These are phyloP conservation scores for Balamuthia mandrillaris DNA, from an alignment of 208 protist species.

Conservation along the genomic window DNA sequence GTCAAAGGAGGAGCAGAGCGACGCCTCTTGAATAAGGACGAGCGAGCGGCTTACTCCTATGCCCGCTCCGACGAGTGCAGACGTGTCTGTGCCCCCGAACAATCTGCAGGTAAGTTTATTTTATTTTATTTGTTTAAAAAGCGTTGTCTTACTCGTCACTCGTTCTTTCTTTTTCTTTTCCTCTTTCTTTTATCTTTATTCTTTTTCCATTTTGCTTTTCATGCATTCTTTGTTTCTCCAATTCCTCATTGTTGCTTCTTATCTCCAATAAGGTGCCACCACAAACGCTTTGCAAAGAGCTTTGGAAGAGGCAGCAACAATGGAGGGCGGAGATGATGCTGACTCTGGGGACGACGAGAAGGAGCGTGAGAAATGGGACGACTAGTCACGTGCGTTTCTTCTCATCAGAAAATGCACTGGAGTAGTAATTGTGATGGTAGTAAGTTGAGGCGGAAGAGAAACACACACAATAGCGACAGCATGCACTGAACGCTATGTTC, in stretches of 20 bases:
- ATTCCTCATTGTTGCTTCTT: no score
- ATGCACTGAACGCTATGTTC: no score
- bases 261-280: conserved; percentile 1
- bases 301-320: conserved; percentile 3
- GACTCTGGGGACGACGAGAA: no score
- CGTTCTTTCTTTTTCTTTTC: not conserved
- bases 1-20: not conserved
- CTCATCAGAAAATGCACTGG: not conserved
- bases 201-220: not conserved
- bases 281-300: conserved; percentile 13
- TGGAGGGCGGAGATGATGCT: conserved; percentile 23
- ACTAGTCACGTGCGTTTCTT: no score
- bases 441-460: no score
- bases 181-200: not conserved
- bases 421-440: not conserved
- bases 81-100: not conserved
- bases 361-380: no score
- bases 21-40: not conserved
- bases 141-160: not conserved
- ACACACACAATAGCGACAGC: no score
- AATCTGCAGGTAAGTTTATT: not conserved
- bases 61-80: not conserved
- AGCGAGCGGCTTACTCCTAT: not conserved
- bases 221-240: no score
- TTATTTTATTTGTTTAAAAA: no score